Conservation (phyloP, 352 stramenopile genomes). For the Pythium aristosporum region DNA sequence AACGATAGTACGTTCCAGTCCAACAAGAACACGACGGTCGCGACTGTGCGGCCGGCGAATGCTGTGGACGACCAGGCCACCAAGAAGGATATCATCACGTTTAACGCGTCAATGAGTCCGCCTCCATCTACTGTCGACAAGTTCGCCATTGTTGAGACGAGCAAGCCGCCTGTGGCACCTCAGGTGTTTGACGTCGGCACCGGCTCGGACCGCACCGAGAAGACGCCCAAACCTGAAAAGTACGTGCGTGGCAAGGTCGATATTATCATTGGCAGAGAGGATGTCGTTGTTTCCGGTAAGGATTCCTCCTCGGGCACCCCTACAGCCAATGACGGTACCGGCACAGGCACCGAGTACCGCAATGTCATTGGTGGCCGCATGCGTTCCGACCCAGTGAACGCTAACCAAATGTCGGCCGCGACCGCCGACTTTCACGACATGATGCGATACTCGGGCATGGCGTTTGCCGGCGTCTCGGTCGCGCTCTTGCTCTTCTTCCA, state of each 20-base stretch:
- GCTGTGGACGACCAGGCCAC: constrained; percentile 4
- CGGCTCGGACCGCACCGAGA: not conserved
- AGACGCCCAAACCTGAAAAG: constrained; percentile 17
- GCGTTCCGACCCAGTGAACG: constrained; percentile 46
- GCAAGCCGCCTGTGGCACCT: not conserved
- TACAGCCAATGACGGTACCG: constrained; percentile 2
- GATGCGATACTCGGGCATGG: constrained; percentile 45
- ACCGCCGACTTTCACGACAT: constrained; percentile 58
- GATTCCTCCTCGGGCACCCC: not conserved
- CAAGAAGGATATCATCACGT: constrained; percentile 17
- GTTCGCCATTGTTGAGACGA: constrained; percentile 8
- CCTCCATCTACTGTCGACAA: constrained; percentile 5
- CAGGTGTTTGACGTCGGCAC: constrained; percentile 4
- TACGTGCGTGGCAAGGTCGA: constrained; percentile 20
- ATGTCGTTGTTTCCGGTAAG: not conserved
- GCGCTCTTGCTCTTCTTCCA: constrained; percentile 68
- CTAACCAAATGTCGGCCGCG: constrained; percentile 42
- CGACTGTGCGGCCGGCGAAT: constrained; percentile 14
- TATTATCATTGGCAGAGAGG: constrained; percentile 1
- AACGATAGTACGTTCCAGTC: constrained; percentile 3
- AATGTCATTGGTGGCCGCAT: constrained; percentile 63
- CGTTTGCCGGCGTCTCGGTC: constrained; percentile 66
- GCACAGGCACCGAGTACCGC: constrained; percentile 17
- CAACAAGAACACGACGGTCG: constrained; percentile 9
- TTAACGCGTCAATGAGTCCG: constrained; percentile 5